Evolutionary conservation across 2,329 filamentous ascomycete genomes (phyloP), one percentile per base, ranked within the genome.

Genomic region (Curvularia sp.): DNA sequence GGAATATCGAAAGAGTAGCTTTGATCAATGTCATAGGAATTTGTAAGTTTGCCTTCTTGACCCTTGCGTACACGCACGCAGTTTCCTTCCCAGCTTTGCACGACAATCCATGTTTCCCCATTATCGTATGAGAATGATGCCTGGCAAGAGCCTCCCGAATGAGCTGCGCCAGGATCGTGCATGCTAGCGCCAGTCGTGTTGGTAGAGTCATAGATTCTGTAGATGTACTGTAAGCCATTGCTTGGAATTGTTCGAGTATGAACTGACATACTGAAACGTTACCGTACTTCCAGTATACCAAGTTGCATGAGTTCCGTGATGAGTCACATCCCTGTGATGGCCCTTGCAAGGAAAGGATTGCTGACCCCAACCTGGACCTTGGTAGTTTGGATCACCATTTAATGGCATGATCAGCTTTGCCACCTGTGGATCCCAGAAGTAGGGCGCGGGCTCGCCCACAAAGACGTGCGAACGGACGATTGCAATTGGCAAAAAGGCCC

Each of bases 111-210:
- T 0, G 73, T 79, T 52, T 75, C 66, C 50, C 78, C 77, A 28
- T 68, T 61, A 58, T 82, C 76, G 15, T 70, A 66, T 13, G 72
- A 77, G 58, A 79, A 75, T 5, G 77, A 79, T n/a, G 77, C 75
- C 60, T 81, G 77, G 62, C 79, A 81, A 12, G 71, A 76, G 48
- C 80, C 80, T 28, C 79, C 79, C 47, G 74, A 80, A 61, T 82
- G 78, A 35, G 52, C 57, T n/a, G 42, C 42, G 10, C 57, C 35
- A 12, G 20, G 48, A 12, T 59, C 13, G 8, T 59, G 35, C 35
- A 59, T 59, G 18, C 47, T 55, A 55, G 49, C 15, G 41, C 57
- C 15, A 33, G 48, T 55, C 1, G 26, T 55, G 10, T 55, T 59
- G 5, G 57, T 59, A 7, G 15, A 59, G 33, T 59, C 20, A n/a